Evolutionary conservation across 1,139 yeast genomes (phyloP).

Genomic region (Pneumocystis wakefieldiae): DNA sequence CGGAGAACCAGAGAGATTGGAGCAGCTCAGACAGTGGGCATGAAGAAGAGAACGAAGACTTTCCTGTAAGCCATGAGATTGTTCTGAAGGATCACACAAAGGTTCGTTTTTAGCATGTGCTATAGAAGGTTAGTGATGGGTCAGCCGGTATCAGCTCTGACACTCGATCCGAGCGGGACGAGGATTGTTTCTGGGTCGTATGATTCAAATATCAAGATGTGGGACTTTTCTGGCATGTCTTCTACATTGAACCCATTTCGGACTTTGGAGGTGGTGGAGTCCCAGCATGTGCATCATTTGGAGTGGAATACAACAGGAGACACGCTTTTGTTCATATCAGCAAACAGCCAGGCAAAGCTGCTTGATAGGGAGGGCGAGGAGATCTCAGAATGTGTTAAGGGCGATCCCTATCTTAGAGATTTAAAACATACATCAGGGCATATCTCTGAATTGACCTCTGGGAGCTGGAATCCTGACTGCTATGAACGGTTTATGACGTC

Average conservation of each 20-base stretch:
- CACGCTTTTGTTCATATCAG: conserved; percentile 20
- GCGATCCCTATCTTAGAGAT: conserved; percentile 28
- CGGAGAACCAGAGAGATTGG: neutral
- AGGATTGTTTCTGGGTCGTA: conserved; percentile 22
- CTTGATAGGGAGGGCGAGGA: conserved; percentile 13
- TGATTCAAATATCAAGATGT: conserved; percentile 22
- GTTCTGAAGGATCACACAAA: conserved; percentile 20
- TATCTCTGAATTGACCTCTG: conserved; percentile 23
- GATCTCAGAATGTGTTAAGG: conserved; percentile 21
- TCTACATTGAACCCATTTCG: conserved; percentile 19
- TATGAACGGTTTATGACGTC: conserved; percentile 21
- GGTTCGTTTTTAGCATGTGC: neutral
- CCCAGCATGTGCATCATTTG: conserved; percentile 20
- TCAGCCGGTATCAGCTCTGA: conserved; percentile 19
- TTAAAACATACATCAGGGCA: conserved; percentile 28
- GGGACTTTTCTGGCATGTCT: conserved; percentile 27
- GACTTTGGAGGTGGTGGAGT: conserved; percentile 21
- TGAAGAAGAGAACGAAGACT: conserved; percentile 18
- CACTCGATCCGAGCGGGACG: conserved; percentile 22
- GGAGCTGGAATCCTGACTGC: conserved; percentile 23
- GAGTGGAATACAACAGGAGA: conserved; percentile 19
- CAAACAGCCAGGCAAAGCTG: conserved; percentile 19
- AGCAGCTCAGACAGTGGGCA: neutral
- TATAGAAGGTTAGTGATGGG: neutral
- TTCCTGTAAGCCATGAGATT: conserved; percentile 24